These are phyloP conservation scores for Aegilops bicornis DNA, from an alignment of 176 grass and related monocot genomes.

Conservation along the genomic window DNA sequence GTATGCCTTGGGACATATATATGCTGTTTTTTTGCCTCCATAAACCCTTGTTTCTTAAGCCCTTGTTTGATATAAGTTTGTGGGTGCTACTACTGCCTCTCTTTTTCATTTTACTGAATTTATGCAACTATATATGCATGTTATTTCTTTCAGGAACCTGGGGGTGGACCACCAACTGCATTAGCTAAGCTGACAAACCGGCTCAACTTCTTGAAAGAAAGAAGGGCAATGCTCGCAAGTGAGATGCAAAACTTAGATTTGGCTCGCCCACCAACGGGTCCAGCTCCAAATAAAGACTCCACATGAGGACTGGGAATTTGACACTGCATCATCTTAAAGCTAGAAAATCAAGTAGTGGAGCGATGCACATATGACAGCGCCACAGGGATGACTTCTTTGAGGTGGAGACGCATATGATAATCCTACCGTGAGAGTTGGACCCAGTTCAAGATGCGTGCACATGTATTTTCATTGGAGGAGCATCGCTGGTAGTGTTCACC, in stretches of 20 bases:
- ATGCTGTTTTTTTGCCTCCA: conserved; percentile 10
- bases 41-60: not conserved
- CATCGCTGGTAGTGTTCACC: conserved; percentile 10
- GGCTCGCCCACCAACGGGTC: conserved; percentile 28
- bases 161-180: conserved; percentile 47
- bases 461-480: conserved; percentile 8
- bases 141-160: conserved; percentile 58
- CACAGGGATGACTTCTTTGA: conserved; percentile 5
- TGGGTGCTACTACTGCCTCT: not conserved
- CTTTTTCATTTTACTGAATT: not conserved
- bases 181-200: conserved; percentile 75
- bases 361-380: not conserved
- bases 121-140: conserved; percentile 12
- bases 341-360: conserved; percentile 22
- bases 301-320: conserved; percentile 18
- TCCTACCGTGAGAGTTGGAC: conserved; percentile 9
- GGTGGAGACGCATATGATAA: conserved; percentile 6
- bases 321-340: not conserved
- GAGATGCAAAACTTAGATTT: conserved; percentile 68
- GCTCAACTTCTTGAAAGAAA: conserved; percentile 92
- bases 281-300: conserved; percentile 29
- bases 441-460: conserved; percentile 9
- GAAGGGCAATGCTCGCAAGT: conserved; percentile 64
- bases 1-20: not conserved
- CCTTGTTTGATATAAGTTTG: conserved; percentile 5